These are phyloP conservation scores for Daldinia sp. DNA, from an alignment of 2,329 filamentous ascomycete genomes.

Conservation along the genomic window DNA sequence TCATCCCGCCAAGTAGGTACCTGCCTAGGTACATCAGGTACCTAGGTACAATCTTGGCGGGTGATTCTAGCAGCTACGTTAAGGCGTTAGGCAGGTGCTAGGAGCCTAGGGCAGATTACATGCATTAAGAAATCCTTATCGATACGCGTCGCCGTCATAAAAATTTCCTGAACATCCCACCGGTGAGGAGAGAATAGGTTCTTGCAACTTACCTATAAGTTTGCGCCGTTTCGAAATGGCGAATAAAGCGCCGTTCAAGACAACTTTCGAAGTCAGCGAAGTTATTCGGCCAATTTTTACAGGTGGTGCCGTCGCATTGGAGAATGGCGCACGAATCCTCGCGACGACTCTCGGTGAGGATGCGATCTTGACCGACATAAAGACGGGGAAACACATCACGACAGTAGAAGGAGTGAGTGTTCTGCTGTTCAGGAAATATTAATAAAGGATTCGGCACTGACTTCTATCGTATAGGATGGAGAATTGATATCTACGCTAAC, in stretches of 20 bases:
- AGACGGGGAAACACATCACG: conserved; percentile 83
- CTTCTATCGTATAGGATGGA: conserved; percentile 69
- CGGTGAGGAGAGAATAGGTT: conserved; percentile 16
- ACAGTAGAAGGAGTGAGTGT: conserved; percentile 83
- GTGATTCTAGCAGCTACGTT: no score
- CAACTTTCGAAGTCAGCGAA: conserved; percentile 86
- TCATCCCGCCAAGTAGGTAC: no score
- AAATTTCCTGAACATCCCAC: conserved; percentile 46
- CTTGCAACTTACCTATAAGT: conserved; percentile 21
- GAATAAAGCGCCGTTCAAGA: conserved; percentile 76
- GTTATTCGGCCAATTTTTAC: conserved; percentile 95
- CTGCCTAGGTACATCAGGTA: no score
- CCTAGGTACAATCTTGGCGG: no score
- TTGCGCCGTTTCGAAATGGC: conserved; percentile 61
- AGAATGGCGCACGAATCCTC: conserved; percentile 82
- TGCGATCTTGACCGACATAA: conserved; percentile 85
- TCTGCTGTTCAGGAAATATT: not conserved
- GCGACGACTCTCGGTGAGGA: conserved; percentile 94
- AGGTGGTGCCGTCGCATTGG: conserved; percentile 86
- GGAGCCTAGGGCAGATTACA: conserved; percentile 14
- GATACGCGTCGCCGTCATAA: conserved; percentile 46
- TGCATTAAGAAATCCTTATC: conserved; percentile 25
- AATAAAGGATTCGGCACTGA: conserved; percentile 17
- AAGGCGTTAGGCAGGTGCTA: conserved; percentile 2
- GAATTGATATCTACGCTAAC: conserved; percentile 82